These are phyloP conservation scores for Fusarium oligoseptatum DNA, from an alignment of 2,329 filamentous ascomycete species.

Conservation along the genomic window DNA sequence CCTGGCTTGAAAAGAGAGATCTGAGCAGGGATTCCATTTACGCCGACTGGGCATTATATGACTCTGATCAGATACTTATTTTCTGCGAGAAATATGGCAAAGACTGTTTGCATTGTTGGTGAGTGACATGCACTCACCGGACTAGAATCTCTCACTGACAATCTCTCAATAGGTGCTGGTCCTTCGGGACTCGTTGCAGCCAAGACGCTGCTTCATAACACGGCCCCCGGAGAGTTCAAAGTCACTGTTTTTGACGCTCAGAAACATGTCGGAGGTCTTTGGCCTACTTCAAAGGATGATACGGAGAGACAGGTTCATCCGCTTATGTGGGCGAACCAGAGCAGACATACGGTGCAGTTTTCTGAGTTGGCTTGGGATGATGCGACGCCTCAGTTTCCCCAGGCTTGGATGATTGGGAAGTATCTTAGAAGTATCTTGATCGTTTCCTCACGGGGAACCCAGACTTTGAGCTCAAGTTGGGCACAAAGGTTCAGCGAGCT, in stretches of 20 bases:
- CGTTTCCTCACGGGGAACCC: conserved; percentile 64
- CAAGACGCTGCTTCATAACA: conserved; percentile 78
- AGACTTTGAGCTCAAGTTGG: conserved; percentile 62
- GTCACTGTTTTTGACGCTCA: conserved; percentile 80
- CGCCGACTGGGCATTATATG: conserved; percentile 32
- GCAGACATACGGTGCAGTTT: conserved; percentile 80
- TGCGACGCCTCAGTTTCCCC: conserved; percentile 74
- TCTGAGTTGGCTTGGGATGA: conserved; percentile 79
- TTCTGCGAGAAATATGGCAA: conserved; percentile 49
- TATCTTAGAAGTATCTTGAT: conserved; percentile 77
- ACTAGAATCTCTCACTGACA: not conserved
- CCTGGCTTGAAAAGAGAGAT: conserved; percentile 17
- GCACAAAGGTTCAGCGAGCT: conserved; percentile 60
- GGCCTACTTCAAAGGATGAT: conserved; percentile 70
- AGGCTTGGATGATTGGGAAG: conserved; percentile 80
- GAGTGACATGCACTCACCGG: conserved; percentile 15
- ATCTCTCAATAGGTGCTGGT: conserved; percentile 67
- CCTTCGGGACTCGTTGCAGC: conserved; percentile 77
- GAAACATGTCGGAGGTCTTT: conserved; percentile 79
- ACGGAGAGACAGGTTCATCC: conserved; percentile 70
- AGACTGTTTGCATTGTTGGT: conserved; percentile 59
- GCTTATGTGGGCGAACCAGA: conserved; percentile 80
- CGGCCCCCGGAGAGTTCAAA: conserved; percentile 67
- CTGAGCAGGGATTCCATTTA: conserved; percentile 5
- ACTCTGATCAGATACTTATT: conserved; percentile 25